Evolutionary conservation across 257 asterid species (phyloP), one percentile per base, ranked within the genome.

Genomic region (Sherardia arvensis): DNA sequence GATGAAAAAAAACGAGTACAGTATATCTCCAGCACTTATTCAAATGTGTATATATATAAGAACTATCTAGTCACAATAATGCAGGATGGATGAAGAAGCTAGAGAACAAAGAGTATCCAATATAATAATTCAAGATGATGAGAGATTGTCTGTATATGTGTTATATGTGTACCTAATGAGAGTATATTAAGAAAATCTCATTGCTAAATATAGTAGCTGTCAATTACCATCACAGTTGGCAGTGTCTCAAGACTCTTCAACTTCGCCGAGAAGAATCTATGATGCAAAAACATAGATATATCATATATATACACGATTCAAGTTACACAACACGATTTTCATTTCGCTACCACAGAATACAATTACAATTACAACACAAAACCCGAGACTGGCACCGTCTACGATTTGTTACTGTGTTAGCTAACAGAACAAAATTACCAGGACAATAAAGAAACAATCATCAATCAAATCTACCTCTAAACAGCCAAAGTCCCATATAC

Each of bases 201-300:
- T 21, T 25, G 61, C 61, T 14, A 55, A 20, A 1, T 4, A 4
- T n/a, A 30, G 28, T 61, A 22, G 34, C 65, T 36, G 65, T 22
- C 53, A 23, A 36, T 49, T 23, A 4, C 66, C 53, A 32, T 43
- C 26, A 33, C 30, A 8, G 27, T 22, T 68, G 72, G 49, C 72
- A 65, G 15, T 47, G 58, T 56, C 65, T 11, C 29, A 66, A 26
- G 56, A 25, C 47, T 20, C 57, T n/a, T 54, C 18, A 43, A 15
- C 15, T 4, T 49, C 27, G 56, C 26, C 56, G 26, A 49, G 27
- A n/a, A 49, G 56, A 21, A 49, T 49, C 25, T 5, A 49, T 18
- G 11, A 43, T 43, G 21, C 51, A 12, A 43, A 43, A 43, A 43
- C 51, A 43, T 3, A 38, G 18, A 38, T 11, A 38, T 2, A 4